Conservation (phyloP, 1,139 yeast species). For the Nakaseomyces nivariensis region DNA sequence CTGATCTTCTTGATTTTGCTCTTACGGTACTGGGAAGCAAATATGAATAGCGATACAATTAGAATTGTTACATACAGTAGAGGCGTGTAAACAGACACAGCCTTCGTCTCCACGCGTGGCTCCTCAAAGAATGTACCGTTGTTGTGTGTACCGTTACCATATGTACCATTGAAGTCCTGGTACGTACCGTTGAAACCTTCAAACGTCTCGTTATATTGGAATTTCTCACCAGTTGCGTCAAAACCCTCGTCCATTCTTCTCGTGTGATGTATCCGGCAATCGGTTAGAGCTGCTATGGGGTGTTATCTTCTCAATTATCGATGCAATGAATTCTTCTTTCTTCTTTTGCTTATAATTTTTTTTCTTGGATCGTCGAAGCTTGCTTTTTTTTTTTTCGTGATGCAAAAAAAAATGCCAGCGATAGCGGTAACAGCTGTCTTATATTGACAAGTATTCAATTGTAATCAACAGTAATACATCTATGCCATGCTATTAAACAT, state of each 20-base stretch:
- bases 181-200: background rate
- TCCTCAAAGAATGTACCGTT: conserved; percentile 16
- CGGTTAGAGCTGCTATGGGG: no score
- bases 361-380: no score
- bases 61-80: conserved; percentile 66
- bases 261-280: background rate
- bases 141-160: conserved; percentile 8
- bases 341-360: no score
- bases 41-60: conserved; percentile 59
- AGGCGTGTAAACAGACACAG: conserved; percentile 79
- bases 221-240: background rate
- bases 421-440: no score
- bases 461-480: no score
- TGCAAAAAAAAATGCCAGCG: no score
- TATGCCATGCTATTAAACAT: no score
- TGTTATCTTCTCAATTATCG: no score
- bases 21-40: conserved; percentile 61
- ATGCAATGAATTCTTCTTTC: no score
- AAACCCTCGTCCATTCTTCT: background rate
- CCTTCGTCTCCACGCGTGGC: conserved; percentile 24
- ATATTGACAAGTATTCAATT: no score
- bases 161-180: conserved; percentile 9
- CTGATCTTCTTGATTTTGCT: conserved; percentile 46
- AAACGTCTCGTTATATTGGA: background rate
- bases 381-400: no score